Evolutionary conservation across 805 yeast genomes (phyloP).

Genomic region (Sungouiozyma intestinalis): DNA sequence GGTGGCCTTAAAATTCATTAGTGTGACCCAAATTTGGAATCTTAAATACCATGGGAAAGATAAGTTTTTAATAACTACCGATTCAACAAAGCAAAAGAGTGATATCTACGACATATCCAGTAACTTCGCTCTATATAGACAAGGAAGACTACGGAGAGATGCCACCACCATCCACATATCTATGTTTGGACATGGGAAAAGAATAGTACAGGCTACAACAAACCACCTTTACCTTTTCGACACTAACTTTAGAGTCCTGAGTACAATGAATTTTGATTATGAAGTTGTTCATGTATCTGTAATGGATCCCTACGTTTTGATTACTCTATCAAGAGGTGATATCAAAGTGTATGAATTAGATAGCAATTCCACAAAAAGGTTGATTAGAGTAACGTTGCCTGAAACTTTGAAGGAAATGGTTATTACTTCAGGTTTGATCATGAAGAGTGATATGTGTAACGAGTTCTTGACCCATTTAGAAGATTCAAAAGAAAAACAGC

Average conservation of each 20-base stretch:
- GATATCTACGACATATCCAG: slow-evolving; percentile 57
- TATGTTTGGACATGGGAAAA: slow-evolving; percentile 42
- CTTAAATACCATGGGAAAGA: slow-evolving; percentile 36
- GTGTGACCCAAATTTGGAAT: slow-evolving; percentile 70
- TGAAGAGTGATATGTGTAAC: slow-evolving; percentile 39
- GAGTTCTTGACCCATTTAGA: slow-evolving; percentile 27
- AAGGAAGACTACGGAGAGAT: slow-evolving; percentile 53
- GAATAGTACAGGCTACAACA: slow-evolving; percentile 67
- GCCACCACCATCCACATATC: slow-evolving; percentile 59
- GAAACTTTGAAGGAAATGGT: slow-evolving; percentile 35
- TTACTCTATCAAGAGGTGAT: slow-evolving; percentile 62
- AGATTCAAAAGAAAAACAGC: slow-evolving; percentile 22
- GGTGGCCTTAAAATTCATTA: slow-evolving; percentile 61
- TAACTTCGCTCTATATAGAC: slow-evolving; percentile 49
- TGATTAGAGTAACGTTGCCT: slow-evolving; percentile 30
- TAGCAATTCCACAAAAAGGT: slow-evolving; percentile 26
- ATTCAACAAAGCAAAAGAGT: slow-evolving; percentile 49
- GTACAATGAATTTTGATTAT: slow-evolving; percentile 43
- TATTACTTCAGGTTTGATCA: slow-evolving; percentile 59
- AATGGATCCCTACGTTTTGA: slow-evolving; percentile 50
- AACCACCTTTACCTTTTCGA: slow-evolving; percentile 54
- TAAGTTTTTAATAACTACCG: slow-evolving; percentile 62
- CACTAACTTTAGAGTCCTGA: slow-evolving; percentile 43
- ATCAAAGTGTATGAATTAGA: slow-evolving; percentile 46
- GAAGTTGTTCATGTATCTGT: slow-evolving; percentile 57